Evolutionary conservation across 306 rosid genomes (phyloP).

Genomic region (Heteromeles arbutifolia): DNA sequence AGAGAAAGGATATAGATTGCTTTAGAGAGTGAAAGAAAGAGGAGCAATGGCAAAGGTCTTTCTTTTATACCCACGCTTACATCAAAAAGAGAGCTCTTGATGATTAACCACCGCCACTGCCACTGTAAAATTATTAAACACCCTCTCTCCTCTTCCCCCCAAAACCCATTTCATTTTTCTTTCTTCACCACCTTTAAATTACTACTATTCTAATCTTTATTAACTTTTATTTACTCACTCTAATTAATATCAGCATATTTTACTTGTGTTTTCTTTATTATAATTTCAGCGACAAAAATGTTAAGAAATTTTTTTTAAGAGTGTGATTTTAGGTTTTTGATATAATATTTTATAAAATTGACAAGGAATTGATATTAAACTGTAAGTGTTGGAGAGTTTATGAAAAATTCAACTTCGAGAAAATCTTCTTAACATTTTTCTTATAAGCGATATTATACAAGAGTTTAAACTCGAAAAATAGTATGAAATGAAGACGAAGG

Average conservation of each 20-base stretch:
- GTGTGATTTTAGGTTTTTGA: too few relatives aligned
- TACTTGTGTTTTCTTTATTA: background rate
- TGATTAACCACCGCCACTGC: slow-evolving; percentile 97
- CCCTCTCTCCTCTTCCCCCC: slow-evolving; percentile 6
- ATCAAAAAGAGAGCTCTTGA: slow-evolving; percentile 77
- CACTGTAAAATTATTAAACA: slow-evolving; percentile 34
- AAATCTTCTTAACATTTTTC: too few relatives aligned
- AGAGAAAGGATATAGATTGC: background rate
- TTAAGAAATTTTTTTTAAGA: too few relatives aligned
- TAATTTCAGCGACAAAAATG: too few relatives aligned
- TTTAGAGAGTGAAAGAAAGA: slow-evolving; percentile 12
- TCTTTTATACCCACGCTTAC: slow-evolving; percentile 81
- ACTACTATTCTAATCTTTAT: background rate
- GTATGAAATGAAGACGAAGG: rapidly evolving
- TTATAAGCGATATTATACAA: too few relatives aligned
- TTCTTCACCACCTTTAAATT: slow-evolving; percentile 3
- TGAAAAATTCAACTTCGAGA: too few relatives aligned
- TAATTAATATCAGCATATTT: background rate
- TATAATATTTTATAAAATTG: too few relatives aligned
- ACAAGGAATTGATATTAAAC: too few relatives aligned
- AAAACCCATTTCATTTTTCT: background rate
- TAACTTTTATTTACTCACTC: slow-evolving; percentile 1
- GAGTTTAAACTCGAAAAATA: rapidly evolving
- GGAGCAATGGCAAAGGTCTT: slow-evolving; percentile 23
- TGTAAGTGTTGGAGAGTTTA: too few relatives aligned